Evolutionary conservation across 2,329 filamentous ascomycete species (phyloP), one percentile per base, ranked within the genome.

Genomic region (Pestalotiopsis sp.): DNA sequence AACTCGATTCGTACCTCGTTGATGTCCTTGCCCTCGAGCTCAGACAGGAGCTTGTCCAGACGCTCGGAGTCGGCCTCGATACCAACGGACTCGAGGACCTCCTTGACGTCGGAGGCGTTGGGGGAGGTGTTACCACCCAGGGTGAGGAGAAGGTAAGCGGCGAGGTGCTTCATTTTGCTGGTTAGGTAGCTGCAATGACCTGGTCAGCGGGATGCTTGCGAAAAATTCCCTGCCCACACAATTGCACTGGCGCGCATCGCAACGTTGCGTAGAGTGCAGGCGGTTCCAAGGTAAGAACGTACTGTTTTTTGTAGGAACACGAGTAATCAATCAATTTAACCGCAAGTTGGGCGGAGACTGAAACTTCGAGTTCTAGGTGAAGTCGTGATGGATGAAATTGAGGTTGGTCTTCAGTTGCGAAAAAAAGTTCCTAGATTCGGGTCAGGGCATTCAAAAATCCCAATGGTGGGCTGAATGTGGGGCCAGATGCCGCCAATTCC

Each of bases 311-410:
- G 52, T 70, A 75, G 82, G 90, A 94, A 94, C 92, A 91, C 87
- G 92, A 94, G 92, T 92, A 87, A 86, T 94, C 95, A 98, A 98
- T 98, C 95, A 90, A 92, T 97, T 98, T 97, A 97, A 98, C 95
- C 95, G 94, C 93, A 83, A 83, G 83, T 91, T 92, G 91, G 88
- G 92, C 94, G 95, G 95, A 97, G 95, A 98, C 95, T 98, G 95
- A 97, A 89, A 91, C 94, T 94, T 96, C 93, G 88, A 93, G 94
- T 97, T 91, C 92, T 88, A 78, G 78, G 63, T 65, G 57, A 63
- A 40, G 48, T 20, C 20, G 39, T 62, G 63, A 40, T 24, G 35
- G 24, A 17, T 64, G 11, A 24, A 44, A 39, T 64, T 66, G 48
- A 57, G 62, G 63, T 61, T 61, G 40, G 39, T 38, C 39, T 62